Base-by-base conservation (phyloP, 2,329 filamentous ascomycete genomes). In the Pseudogymnoascus sp. region DNA sequence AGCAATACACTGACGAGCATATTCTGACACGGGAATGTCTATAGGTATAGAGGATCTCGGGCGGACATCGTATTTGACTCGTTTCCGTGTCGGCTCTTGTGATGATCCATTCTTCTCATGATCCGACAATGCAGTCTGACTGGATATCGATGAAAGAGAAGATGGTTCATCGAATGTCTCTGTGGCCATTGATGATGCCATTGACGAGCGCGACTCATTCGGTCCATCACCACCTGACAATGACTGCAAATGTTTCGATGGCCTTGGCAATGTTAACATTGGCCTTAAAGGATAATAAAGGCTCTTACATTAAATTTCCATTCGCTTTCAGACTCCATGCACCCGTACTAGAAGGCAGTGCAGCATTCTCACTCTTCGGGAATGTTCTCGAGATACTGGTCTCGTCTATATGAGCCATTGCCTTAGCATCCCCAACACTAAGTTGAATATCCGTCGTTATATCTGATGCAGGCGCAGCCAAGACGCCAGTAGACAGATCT, bases 1-100 rank as follows among this genome's bases (percentile, higher is more conserved):
- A 60, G 87, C 82, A 62, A 96, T 88, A 71, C 91, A 96, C 75
- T 99, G 91, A 65, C 87, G 84, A n/a, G 91, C 93, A 75, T 96
- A 97, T 63, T 93, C 86, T 58, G 84, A 80, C 28, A 85, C 80
- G 14, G 88, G 79, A 50, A 97, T 74, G 64, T 88, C 82, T 61
- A 83, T 77, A 14, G 93, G 92, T 68, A 99, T 92, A 14, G 93
- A 96, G 6, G 90, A 89, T 68, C 86, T 91, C 11, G 91, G 88
- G 39, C 82, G 82, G 63, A 88, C 83, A 67, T 86, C 82, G 70
- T 81, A 84, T 64, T 69, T 74, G 59, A 71, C 71, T 63, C 76
- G 73, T 37, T 70, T 67, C 37, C 67, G 67, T 43, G 68, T 65
- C 50, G 66, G 65, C 65, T 66, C 61, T 64, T 67, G 68, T 37